Evolutionary conservation across 1,284 basidiomycete genomes (phyloP), one percentile per base, ranked within the genome.

Genomic region (Tetrapyrgos nigripes): DNA sequence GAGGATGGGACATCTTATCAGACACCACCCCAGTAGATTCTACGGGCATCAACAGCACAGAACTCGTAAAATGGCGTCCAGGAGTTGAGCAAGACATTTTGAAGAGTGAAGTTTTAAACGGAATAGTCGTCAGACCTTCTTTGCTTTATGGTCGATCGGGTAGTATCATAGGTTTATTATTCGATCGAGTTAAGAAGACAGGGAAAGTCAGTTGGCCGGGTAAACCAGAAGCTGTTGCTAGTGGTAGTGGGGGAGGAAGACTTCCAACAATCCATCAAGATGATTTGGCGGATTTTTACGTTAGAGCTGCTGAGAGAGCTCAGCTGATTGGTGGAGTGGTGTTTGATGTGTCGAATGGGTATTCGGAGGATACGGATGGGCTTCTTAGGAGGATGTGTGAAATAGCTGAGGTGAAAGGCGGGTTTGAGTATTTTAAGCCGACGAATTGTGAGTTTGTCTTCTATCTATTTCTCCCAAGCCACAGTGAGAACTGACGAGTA

Each of bases 61-160:
- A 67, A 44, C 62, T 79, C 53, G 70, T 74, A 14, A 56, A 71
- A 0, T 81, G 79, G 79, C 71, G 76, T 21, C 70, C 71, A 0
- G 69, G 49, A 19, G 56, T 73, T 23, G 80, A 83, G 61, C 74
- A 78, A 62, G 59, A 59, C 19, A 69, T 81, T n/a, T 59, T 74
- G 44, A 63, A 44, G 3, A 65, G 72, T 57, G 45, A 68, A 0
- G 63, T 67, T 13, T 58, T 85, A 10, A 78, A 81, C 59, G 83
- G 81, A 2, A 80, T 84, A 59, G 82, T 85, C 53, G 73, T 85
- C 33, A 77, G 84, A 3, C 82, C 83, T 0, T 67, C 76, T 1
- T 58, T 83, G 26, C 56, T 85, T 11, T 85, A 84, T 59, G 83
- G 83, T 1, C 73, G 75, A 31, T 68, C 72, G n/a, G 82, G 73